phyloP scores from a whole-genome alignment of 345 rosid genomes.

The Eucalyptus regnans region DNA sequence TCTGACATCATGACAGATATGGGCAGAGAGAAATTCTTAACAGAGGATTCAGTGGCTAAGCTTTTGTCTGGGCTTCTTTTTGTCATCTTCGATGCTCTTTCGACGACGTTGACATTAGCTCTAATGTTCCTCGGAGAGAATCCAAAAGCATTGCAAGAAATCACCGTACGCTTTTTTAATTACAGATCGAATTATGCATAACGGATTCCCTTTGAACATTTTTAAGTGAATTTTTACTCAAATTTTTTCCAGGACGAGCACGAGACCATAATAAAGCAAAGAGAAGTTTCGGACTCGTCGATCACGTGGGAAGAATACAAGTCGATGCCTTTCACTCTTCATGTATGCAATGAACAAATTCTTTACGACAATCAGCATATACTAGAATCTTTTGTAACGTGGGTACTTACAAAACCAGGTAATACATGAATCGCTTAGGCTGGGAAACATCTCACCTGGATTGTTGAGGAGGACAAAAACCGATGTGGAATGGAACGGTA shows the following conservation, averaged over 20 bases:
- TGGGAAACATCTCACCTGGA: not conserved
- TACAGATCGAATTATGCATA: not conserved
- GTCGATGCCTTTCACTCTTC: not conserved
- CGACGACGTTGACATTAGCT: not conserved
- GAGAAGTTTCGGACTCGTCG: not conserved
- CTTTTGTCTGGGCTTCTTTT: not conserved
- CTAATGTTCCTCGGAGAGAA: constrained; percentile 13
- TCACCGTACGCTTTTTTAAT: not conserved
- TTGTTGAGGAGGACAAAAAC: not conserved
- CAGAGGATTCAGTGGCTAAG: constrained; percentile 1
- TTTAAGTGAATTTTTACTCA: not conserved
- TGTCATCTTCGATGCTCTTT: constrained; percentile 2
- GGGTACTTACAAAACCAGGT: not conserved
- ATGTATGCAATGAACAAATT: not conserved
- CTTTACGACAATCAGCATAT: not conserved
- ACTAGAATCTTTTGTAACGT: not conserved
- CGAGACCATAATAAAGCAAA: not conserved
- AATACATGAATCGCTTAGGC: not conserved
- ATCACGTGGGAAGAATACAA: not conserved
- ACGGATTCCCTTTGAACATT: not conserved
- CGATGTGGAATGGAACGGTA: constrained; percentile 14
- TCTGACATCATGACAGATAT: constrained; percentile 2
- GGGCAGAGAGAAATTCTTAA: constrained; percentile 7
- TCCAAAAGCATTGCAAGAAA: constrained; percentile 11
- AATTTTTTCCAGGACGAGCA: not conserved